phyloP scores from a whole-genome alignment of 257 asterid species.

The Datura wrightii region DNA sequence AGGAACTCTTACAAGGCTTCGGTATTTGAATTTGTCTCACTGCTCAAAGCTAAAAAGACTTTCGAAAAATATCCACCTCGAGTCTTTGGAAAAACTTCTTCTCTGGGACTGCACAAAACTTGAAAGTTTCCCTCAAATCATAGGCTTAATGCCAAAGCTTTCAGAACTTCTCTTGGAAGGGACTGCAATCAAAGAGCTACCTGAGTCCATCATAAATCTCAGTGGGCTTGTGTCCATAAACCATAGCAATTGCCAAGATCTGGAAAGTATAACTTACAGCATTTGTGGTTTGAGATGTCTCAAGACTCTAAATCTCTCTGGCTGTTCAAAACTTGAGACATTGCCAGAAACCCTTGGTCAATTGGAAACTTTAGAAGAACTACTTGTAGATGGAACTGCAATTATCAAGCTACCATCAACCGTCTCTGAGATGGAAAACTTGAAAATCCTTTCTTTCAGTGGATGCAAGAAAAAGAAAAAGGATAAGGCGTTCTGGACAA shows the following conservation, averaged over 20 bases:
- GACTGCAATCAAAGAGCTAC: constrained; percentile 33
- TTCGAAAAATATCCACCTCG: constrained; percentile 24
- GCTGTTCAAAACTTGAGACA: constrained; percentile 34
- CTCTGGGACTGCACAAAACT: constrained; percentile 37
- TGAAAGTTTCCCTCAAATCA: constrained; percentile 33
- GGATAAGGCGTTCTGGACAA: not conserved
- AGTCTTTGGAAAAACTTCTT: constrained; percentile 28
- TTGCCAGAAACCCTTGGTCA: constrained; percentile 35
- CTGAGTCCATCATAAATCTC: constrained; percentile 26
- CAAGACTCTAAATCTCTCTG: constrained; percentile 27
- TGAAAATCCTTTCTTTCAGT: constrained; percentile 35
- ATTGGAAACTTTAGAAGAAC: constrained; percentile 32
- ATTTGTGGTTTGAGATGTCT: constrained; percentile 34
- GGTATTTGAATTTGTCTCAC: constrained; percentile 34
- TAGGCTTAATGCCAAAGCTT: constrained; percentile 29
- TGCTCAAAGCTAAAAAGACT: constrained; percentile 26
- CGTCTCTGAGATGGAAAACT: not conserved
- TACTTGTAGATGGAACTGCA: constrained; percentile 37
- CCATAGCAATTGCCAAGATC: constrained; percentile 25
- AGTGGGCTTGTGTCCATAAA: constrained; percentile 31
- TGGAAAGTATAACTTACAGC: constrained; percentile 31
- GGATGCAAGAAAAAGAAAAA: constrained; percentile 18
- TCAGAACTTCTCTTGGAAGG: constrained; percentile 38
- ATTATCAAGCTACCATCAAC: constrained; percentile 29
- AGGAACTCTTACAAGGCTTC: constrained; percentile 27